Conservation (phyloP, 306 rosid genomes). For the Phaseolus lunatus region DNA sequence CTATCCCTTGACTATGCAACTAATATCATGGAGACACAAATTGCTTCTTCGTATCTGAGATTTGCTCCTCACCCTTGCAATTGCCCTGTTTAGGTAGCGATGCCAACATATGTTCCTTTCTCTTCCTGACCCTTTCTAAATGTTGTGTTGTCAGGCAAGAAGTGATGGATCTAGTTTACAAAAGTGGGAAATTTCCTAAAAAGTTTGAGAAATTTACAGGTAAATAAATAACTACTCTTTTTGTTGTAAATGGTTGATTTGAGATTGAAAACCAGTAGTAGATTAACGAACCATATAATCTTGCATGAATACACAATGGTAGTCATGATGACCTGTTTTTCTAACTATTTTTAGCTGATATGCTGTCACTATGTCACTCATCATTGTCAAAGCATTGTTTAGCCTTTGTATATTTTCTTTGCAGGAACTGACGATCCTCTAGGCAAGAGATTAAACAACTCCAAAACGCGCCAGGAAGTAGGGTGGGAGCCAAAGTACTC, state of each 20-base stretch:
- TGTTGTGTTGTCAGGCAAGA: constrained; percentile 80
- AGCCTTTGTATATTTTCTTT: constrained; percentile 11
- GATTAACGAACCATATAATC: constrained; percentile 9
- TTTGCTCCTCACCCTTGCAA: constrained; percentile 12
- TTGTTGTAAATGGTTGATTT: constrained; percentile 2
- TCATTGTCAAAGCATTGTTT: constrained; percentile 1
- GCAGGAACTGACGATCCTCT: constrained; percentile 81
- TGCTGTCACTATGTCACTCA: not conserved
- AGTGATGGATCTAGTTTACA: constrained; percentile 81
- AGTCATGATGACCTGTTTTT: not conserved
- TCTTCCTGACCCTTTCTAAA: constrained; percentile 25
- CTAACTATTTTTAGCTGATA: not conserved
- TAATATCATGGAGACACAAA: not conserved
- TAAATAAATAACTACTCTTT: constrained; percentile 36
- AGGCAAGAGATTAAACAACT: constrained; percentile 91
- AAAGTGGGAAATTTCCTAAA: constrained; percentile 81
- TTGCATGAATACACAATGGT: not conserved
- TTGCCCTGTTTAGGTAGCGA: not conserved
- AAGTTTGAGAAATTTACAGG: constrained; percentile 85
- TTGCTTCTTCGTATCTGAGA: not conserved
- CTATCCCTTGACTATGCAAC: not conserved
- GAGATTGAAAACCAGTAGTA: not conserved
- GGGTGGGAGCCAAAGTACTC: constrained; percentile 98
- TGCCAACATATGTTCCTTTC: constrained; percentile 9
- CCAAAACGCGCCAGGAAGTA: constrained; percentile 71